Evolutionary conservation across 768 basidiomycete genomes (phyloP), one percentile per base, ranked within the genome.

Genomic region (Serendipita sp.): DNA sequence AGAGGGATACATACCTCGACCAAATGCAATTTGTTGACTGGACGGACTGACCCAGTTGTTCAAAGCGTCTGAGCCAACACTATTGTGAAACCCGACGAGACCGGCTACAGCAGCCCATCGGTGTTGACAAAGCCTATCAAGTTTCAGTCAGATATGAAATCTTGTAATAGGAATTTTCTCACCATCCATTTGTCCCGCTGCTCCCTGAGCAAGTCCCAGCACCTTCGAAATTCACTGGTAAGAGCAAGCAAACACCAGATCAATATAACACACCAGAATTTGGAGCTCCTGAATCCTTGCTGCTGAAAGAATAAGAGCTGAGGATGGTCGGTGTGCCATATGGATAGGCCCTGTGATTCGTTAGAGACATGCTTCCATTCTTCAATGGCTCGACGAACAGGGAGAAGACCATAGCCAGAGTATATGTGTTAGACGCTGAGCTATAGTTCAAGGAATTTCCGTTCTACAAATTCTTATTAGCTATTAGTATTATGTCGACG

Each of bases 271-370:
- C 45, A 77, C 82, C 81, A 62, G 77, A 75, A 68, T 86, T 85
- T 0, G 85, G 85, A 23, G 82, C 78, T 13, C 84, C 86, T 34
- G 73, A 78, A 67, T 85, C 82, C 3, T 66, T 75, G 43, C 67
- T 66, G 65, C 45, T 29, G 48, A 76, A 73, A 3, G 74, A 73
- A 69, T 83, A 87, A 66, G 81, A 80, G 0, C 83, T 85, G 1
- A 86, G 75, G 53, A 87, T 72, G 0, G 81, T 80, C 0, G 84
- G 83, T 4, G 80, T 84, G 63, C 85, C 85, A 71, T 84, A 87
- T 0, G 84, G 76, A 69, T 85, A 81, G 0, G 84, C 83, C 36
- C 71, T 73, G 13, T 31, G 40, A 13, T 43, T 16, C 13, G 29
- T n/a, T 34, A 23, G 10, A 58, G 36, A 40, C 27, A 36, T 52